Conservation (phyloP, 2,329 filamentous ascomycete genomes). For the Penicillium polonicum region DNA sequence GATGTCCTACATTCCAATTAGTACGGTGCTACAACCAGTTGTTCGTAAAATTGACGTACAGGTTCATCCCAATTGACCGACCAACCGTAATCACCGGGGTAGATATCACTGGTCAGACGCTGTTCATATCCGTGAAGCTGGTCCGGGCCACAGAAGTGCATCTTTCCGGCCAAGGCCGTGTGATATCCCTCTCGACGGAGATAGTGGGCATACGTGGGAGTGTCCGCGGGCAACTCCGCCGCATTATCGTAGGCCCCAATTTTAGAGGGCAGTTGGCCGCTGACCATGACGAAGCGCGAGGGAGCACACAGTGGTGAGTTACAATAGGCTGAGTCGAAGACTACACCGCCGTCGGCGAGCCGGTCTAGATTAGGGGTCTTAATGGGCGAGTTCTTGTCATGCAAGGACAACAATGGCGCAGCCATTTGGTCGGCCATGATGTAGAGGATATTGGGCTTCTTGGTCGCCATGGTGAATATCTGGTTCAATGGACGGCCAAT, state of each 20-base stretch:
- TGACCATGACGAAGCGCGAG: conserved; percentile 92
- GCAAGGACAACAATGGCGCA: conserved; percentile 85
- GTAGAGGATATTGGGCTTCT: conserved; percentile 76
- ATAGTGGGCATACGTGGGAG: conserved; percentile 91
- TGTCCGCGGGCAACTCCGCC: conserved; percentile 75
- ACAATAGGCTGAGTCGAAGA: conserved; percentile 93
- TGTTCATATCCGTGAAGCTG: conserved; percentile 93
- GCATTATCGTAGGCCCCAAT: conserved; percentile 93
- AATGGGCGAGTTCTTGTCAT: conserved; percentile 84
- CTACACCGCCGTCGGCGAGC: conserved; percentile 75
- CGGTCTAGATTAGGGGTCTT: conserved; percentile 87
- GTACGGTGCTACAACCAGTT: not conserved
- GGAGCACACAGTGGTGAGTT: conserved; percentile 90
- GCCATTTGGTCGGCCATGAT: conserved; percentile 98
- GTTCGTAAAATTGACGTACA: conserved; percentile 35
- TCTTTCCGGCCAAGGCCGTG: conserved; percentile 88
- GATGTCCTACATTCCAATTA: conserved; percentile 34
- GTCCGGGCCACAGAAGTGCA: conserved; percentile 90
- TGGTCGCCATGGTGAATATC: conserved; percentile 36
- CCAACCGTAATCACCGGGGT: conserved; percentile 93
- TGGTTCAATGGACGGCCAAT: not conserved
- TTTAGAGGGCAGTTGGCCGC: conserved; percentile 84
- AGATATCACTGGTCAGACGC: conserved; percentile 90
- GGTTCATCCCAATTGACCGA: conserved; percentile 94
- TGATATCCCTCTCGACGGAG: conserved; percentile 81